Base-by-base conservation (phyloP, 352 stramenopile species). In the Phytophthora cryptogea region DNA sequence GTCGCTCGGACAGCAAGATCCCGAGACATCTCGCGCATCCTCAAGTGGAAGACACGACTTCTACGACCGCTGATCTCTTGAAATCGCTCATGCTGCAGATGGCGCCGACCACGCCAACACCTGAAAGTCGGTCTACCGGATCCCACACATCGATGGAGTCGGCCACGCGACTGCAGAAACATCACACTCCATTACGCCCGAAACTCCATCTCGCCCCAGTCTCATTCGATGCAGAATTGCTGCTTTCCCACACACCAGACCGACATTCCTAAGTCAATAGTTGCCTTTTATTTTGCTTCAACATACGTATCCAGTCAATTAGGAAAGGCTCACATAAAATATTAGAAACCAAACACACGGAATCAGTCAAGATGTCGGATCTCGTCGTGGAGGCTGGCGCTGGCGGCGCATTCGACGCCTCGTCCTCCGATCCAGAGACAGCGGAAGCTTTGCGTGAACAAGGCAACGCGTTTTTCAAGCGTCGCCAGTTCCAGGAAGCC, bases 381-480 rank as follows among this genome's bases (percentile, higher is more conserved):
- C 55, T 59, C 17, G 60, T 68, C n/a, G 47, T 74, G 17, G 66
- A 78, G 44, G 59, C 37, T 6, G 49, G 46, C 35, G 47, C 26
- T 20, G 75, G 80, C 44, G 75, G 72, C 31, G 72, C 72, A 17
- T 84, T 84, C 41, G 72, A 82, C 31, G 44, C 43, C 11, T 20
- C 17, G 16, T 43, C 41, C 8, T 9, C 45, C n/a, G 44, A 48
- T 2, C 28, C 33, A n/a, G 33, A 40, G 13, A 1, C 46, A 37
- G 44, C 59, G 59, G 75, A 88, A 59, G 48, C 26, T 13, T 57
- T 92, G 20, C 76, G 82, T 1, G 70, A 80, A 37, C 54, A 85
- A 28, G 86, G 86, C 58, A 95, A 95, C 59, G 66, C 55, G 0
- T 72, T 74, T 10, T 95, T 95, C 62, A 71, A 90, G 54, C 54